Evolutionary conservation across 345 rosid genomes (phyloP).

Genomic region (Reutealis trisperma): DNA sequence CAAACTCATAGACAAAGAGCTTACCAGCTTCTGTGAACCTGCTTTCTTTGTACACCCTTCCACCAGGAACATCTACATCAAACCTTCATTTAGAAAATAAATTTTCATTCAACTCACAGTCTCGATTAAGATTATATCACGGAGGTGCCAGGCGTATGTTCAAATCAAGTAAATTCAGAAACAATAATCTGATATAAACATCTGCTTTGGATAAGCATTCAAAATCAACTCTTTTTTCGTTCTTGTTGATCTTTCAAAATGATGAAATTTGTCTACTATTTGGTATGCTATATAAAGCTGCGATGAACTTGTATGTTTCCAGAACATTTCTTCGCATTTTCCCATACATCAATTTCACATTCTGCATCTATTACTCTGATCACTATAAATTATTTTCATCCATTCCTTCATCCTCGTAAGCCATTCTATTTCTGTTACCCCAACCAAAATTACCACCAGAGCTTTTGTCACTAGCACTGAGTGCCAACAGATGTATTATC

Average conservation of each 20-base stretch:
- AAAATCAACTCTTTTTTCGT: not conserved
- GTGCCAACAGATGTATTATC: not conserved
- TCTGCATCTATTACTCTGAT: not conserved
- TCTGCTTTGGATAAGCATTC: not conserved
- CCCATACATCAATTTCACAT: no score
- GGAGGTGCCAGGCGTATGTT: not conserved
- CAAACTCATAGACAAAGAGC: not conserved
- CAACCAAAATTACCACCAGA: no score
- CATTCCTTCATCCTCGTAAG: no score
- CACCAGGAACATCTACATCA: constrained; percentile 94
- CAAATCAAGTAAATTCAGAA: not conserved
- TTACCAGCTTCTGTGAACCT: constrained; percentile 89
- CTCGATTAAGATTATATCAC: not conserved
- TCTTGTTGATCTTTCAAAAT: not conserved
- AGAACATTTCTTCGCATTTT: not conserved
- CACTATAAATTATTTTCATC: not conserved
- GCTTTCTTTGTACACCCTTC: constrained; percentile 80
- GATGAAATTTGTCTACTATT: not conserved
- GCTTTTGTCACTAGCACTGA: not conserved
- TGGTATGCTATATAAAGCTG: not conserved
- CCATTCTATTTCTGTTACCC: not conserved
- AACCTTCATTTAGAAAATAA: constrained; percentile 51
- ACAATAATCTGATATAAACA: not conserved
- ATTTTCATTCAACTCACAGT: not conserved
- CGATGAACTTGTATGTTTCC: not conserved